Evolutionary conservation across 257 asterid species (phyloP).

Genomic region (Eucommia ulmoides): DNA sequence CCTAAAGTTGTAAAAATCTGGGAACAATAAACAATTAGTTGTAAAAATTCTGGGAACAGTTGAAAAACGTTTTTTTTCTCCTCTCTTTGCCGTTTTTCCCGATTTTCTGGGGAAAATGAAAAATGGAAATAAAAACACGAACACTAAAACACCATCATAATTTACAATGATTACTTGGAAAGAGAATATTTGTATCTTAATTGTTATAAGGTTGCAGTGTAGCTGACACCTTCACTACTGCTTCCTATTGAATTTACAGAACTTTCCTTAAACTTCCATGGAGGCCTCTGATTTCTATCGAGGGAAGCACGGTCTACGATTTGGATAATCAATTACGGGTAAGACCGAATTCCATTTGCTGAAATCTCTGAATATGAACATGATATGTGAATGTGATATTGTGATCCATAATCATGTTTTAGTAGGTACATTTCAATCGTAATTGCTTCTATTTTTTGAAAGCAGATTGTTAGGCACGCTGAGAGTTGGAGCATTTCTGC

Average conservation of each 20-base stretch:
- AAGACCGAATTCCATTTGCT: constrained; percentile 10
- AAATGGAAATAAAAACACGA: not conserved
- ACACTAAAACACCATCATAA: not conserved
- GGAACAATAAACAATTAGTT: too few relatives aligned
- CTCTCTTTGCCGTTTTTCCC: too few relatives aligned
- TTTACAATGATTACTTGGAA: not conserved
- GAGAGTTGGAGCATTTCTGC: constrained; percentile 78
- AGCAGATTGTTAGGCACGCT: constrained; percentile 63
- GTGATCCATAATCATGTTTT: not conserved
- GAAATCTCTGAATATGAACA: not conserved
- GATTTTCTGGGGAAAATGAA: not conserved
- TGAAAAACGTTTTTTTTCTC: not conserved
- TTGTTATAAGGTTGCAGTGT: not conserved
- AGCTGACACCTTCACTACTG: not conserved
- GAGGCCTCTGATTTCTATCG: constrained; percentile 56
- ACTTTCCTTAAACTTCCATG: constrained; percentile 73
- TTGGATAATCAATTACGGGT: constrained; percentile 39
- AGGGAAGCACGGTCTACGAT: constrained; percentile 55
- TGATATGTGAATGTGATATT: not conserved
- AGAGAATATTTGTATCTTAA: too few relatives aligned
- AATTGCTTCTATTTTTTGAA: too few relatives aligned
- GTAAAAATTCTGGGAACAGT: not conserved
- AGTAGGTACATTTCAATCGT: not conserved
- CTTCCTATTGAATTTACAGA: constrained; percentile 25
- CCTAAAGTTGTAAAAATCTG: too few relatives aligned